Evolutionary conservation across 2,329 filamentous ascomycete species (phyloP).

Genomic region (Davidsoniella virescens): DNA sequence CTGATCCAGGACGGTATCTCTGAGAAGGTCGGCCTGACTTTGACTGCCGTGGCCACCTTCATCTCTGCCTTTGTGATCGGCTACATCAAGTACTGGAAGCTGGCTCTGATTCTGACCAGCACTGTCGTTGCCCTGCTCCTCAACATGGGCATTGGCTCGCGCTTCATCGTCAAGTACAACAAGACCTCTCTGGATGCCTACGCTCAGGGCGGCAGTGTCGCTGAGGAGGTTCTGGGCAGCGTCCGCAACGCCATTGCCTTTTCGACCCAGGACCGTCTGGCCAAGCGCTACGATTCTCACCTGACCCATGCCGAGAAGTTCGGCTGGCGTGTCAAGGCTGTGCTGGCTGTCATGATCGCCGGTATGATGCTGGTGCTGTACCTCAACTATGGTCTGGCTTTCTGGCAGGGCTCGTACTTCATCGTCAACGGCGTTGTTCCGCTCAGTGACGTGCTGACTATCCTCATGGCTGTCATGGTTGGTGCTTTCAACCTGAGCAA

Average conservation of each 20-base stretch:
- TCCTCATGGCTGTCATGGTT: conserved; percentile 82
- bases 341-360: conserved; percentile 63
- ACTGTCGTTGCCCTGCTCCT: conserved; percentile 67
- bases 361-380: conserved; percentile 73
- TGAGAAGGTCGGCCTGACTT: conserved; percentile 67
- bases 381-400: conserved; percentile 71
- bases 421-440: conserved; percentile 48
- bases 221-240: conserved; percentile 87
- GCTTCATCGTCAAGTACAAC: conserved; percentile 65
- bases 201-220: conserved; percentile 69
- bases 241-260: conserved; percentile 87
- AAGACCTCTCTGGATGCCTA: conserved; percentile 66
- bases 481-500: conserved; percentile 85
- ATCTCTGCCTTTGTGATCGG: conserved; percentile 79
- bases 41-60: conserved; percentile 67
- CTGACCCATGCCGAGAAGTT: conserved; percentile 55
- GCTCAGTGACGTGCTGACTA: conserved; percentile 61
- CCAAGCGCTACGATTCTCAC: conserved; percentile 66
- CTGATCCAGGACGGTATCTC: conserved; percentile 87
- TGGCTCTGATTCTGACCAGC: conserved; percentile 73
- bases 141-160: conserved; percentile 57
- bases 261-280: conserved; percentile 83
- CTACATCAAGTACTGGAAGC: conserved; percentile 82
- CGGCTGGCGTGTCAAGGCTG: conserved; percentile 59
- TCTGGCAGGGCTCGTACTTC: conserved; percentile 74